Evolutionary conservation across 192 early-diverging fungal genomes (phyloP).

Genomic region (Obelidium mucronatum): DNA sequence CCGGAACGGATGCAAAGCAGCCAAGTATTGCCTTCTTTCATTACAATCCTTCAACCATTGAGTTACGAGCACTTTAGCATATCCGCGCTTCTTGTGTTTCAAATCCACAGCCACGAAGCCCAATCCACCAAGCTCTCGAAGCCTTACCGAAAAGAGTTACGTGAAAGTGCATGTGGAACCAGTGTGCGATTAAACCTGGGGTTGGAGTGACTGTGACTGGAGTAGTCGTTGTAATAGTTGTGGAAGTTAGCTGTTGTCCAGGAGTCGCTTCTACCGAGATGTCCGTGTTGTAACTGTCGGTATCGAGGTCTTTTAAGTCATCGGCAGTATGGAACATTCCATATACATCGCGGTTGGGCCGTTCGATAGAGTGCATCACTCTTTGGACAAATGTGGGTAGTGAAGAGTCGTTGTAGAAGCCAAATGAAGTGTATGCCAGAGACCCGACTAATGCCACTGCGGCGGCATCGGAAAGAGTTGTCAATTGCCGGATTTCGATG

Average conservation of each 20-base stretch:
- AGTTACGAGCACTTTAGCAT: slow-evolving; percentile 17
- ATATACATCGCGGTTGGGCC: background rate
- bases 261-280: background rate
- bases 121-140: background rate
- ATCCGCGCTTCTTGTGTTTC: slow-evolving; percentile 33
- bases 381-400: background rate
- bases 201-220: background rate
- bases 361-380: background rate
- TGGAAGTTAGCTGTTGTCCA: too few relatives aligned
- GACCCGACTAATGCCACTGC: slow-evolving; percentile 6
- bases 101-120: slow-evolving; percentile 21
- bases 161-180: background rate
- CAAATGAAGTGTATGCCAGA: background rate
- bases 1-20: slow-evolving; percentile 27
- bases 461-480: background rate
- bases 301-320: background rate
- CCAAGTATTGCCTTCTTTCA: slow-evolving; percentile 6
- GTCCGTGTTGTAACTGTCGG: background rate
- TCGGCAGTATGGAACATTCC: background rate
- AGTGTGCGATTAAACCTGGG: slow-evolving; percentile 2
- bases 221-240: background rate
- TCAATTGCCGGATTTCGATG: slow-evolving; percentile 5
- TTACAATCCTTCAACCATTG: slow-evolving; percentile 12
- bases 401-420: background rate
- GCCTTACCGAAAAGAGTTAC: background rate